phyloP scores from a whole-genome alignment of 208 protist genomes.

The Trypanosomatidae sp. region DNA sequence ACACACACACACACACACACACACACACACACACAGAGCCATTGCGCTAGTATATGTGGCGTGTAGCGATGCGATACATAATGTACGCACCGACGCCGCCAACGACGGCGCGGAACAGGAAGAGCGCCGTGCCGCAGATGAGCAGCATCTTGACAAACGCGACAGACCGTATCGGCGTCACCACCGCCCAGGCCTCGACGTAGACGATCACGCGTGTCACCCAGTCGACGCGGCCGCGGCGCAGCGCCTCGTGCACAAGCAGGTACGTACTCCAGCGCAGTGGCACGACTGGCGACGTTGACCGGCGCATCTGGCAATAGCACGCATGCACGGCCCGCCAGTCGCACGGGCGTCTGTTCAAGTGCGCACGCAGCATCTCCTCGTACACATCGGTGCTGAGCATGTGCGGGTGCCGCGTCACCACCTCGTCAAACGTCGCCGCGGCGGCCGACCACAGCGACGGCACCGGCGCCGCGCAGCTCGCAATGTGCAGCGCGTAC shows the following conservation, averaged over 20 bases:
- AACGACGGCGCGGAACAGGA: too few species aligned
- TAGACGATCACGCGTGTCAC: conserved; percentile 53
- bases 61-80: too few species aligned
- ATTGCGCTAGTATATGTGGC: too few species aligned
- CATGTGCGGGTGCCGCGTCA: conserved; percentile 12
- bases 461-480: conserved; percentile 42
- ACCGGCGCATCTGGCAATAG: conserved; percentile 67
- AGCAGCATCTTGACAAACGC: conserved; percentile 33
- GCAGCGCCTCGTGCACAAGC: conserved; percentile 49
- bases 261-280: conserved; percentile 78
- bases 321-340: conserved; percentile 86
- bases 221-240: conserved; percentile 37
- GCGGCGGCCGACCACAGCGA: conserved; percentile 75
- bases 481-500: conserved; percentile 71
- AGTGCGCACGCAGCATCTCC: conserved; percentile 72
- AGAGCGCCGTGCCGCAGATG: conserved; percentile 35
- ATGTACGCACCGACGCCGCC: too few species aligned
- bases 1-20: too few species aligned
- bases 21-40: too few species aligned
- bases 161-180: conserved; percentile 40
- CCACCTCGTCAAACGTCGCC: conserved; percentile 70
- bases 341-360: conserved; percentile 83
- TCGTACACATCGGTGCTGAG: conserved; percentile 70
- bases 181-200: conserved; percentile 65
- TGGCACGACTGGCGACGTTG: conserved; percentile 28